Base-by-base conservation (phyloP, 208 protist genomes). In the Paratrypanosoma confusum region DNA sequence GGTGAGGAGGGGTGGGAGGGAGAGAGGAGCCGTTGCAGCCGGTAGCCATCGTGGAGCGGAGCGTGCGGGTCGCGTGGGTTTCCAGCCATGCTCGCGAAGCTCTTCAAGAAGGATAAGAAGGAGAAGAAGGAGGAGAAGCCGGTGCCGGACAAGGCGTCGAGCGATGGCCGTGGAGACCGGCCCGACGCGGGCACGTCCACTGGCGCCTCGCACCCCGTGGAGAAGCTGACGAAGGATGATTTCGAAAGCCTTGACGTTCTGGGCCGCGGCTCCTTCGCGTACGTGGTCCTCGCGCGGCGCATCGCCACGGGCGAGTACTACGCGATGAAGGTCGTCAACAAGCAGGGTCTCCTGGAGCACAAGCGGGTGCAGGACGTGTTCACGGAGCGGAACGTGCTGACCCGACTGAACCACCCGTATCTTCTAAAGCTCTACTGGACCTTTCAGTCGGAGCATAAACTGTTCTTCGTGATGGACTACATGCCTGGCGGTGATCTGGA, bases 381-480 rank as follows among this genome's bases (percentile, higher is more conserved):
- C 61, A 88, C 81, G 40, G 80, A 93, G 61, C 84, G 84, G 41
- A 90, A 93, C 70, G 84, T 97, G 28, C 73, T 98, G 6, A 85
- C 78, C 25, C 81, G 81, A 10, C 55, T 96, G 32, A 88, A 86
- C 45, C 93, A 97, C 60, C 93, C 94, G 3, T 95, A 89, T 58
- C 57, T 98, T 22, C 67, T 98, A 20, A 81, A 81, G 54, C 72
- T 98, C 23, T 76, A 97, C 66, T 97, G 84, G 70, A 92, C 95
- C 11, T 98, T 98, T 67, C 94, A 98, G 72, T 96, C 88, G 3
- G 81, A 93, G 57, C 78, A 92, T 48, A 91, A 95, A 60, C 57
- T 98, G 3, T 97, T 94, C 62, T 83, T 98, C 34, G 81, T 97
- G 5, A 81, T 98, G 70, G 88, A 97, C 52, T 97, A 93, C 50